Conservation (phyloP, 441 rosid genomes). For the Mallotus japonicus region DNA sequence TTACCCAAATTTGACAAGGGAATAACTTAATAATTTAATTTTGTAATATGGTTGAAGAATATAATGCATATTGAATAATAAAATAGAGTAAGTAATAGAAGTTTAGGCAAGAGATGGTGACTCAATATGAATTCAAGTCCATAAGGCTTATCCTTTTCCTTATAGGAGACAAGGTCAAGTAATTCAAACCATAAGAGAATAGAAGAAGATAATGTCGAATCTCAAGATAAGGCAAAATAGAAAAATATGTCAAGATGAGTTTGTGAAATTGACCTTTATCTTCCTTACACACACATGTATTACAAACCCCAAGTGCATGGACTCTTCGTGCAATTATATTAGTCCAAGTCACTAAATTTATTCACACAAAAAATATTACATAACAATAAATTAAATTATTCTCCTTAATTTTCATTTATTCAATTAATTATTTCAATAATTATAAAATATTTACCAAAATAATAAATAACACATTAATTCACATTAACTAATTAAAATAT, state of each 20-base stretch:
- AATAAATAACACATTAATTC: no score
- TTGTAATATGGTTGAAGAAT: neutral
- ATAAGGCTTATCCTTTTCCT: conserved; percentile 28
- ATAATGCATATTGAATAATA: neutral
- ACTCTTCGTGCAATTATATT: conserved; percentile 16
- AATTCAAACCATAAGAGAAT: conserved; percentile 23
- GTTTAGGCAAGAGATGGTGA: conserved; percentile 1
- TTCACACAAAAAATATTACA: no score
- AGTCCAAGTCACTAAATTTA: no score
- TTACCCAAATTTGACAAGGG: no score
- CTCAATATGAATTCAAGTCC: conserved; percentile 20
- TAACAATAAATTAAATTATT: no score
- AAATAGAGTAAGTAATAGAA: neutral
- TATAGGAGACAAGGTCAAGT: conserved; percentile 5
- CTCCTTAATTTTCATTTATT: no score
- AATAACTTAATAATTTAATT: no score
- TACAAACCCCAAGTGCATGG: neutral
- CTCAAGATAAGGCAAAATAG: conserved; percentile 33
- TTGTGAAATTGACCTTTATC: conserved; percentile 15
- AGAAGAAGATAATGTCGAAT: conserved; percentile 37
- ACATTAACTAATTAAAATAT: no score
- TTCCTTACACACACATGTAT: no score
- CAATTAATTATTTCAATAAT: no score
- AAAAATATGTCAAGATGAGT: conserved; percentile 19
- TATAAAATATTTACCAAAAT: no score